phyloP scores from a whole-genome alignment of 2,329 filamentous ascomycete genomes.

The Sporothrix brasiliensis region DNA sequence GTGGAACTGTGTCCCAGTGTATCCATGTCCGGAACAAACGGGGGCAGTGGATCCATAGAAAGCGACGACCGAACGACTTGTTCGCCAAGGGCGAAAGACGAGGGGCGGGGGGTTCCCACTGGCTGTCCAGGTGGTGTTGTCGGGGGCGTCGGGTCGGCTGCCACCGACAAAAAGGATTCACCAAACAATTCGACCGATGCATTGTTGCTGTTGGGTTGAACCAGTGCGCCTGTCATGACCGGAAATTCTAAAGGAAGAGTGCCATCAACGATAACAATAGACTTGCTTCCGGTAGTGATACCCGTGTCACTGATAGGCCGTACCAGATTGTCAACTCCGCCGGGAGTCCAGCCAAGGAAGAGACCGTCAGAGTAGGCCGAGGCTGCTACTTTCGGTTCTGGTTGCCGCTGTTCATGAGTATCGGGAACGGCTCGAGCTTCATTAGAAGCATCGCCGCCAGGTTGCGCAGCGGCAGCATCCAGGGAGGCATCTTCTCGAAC shows the following conservation, averaged over 20 bases:
- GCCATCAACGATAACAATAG: constrained; percentile 83
- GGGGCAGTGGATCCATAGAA: constrained; percentile 49
- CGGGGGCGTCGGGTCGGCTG: constrained; percentile 61
- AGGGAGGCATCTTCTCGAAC: constrained; percentile 65
- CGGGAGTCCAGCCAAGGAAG: constrained; percentile 14
- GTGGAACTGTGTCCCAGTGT: constrained; percentile 42
- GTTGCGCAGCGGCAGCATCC: constrained; percentile 41
- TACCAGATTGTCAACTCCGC: constrained; percentile 30
- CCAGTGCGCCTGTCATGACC: constrained; percentile 55
- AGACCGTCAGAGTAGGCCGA: constrained; percentile 51
- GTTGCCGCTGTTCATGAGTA: constrained; percentile 36
- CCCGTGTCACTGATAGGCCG: constrained; percentile 57
- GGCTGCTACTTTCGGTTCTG: constrained; percentile 39
- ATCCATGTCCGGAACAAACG: constrained; percentile 53
- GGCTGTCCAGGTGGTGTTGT: constrained; percentile 59
- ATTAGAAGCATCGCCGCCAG: constrained; percentile 35
- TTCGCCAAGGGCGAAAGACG: constrained; percentile 59
- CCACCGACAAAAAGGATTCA: constrained; percentile 54
- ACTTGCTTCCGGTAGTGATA: constrained; percentile 81
- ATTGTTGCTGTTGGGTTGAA: constrained; percentile 49
- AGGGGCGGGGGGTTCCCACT: constrained; percentile 55
- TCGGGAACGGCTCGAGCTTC: not conserved
- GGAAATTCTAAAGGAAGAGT: constrained; percentile 57
- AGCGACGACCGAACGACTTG: constrained; percentile 46
- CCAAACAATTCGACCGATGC: constrained; percentile 52